phyloP scores from a whole-genome alignment of 768 basidiomycete genomes.

The Kondoa subrosea region DNA sequence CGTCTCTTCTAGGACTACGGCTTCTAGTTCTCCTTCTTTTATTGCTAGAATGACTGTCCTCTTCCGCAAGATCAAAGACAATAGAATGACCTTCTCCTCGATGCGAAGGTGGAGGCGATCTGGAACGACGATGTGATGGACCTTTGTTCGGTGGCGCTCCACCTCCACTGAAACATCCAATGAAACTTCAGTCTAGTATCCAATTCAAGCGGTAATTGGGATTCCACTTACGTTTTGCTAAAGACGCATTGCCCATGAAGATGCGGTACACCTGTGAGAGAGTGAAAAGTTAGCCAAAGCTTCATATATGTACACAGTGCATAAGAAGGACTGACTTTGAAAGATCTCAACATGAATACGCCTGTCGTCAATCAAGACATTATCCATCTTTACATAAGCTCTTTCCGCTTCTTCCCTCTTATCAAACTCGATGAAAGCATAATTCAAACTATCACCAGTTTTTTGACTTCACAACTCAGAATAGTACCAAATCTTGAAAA shows the following conservation, averaged over 20 bases:
- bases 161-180: too few species aligned
- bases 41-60: slow-evolving; percentile 31
- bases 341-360: slow-evolving; percentile 99
- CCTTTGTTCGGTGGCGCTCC: slow-evolving; percentile 42
- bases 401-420: slow-evolving; percentile 83
- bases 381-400: slow-evolving; percentile 99
- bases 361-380: slow-evolving; percentile 89
- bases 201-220: too few species aligned
- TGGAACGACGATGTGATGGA: slow-evolving; percentile 32
- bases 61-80: slow-evolving; percentile 40
- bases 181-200: too few species aligned
- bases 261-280: slow-evolving; percentile 63
- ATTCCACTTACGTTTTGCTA: slow-evolving; percentile 24
- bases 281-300: slow-evolving; percentile 1
- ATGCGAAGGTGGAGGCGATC: slow-evolving; percentile 16
- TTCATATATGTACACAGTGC: slow-evolving; percentile 9
- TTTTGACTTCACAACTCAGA: slow-evolving; percentile 91
- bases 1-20: slow-evolving; percentile 7
- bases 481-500: slow-evolving; percentile 90
- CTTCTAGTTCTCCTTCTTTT: slow-evolving; percentile 1
- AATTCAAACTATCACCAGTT: slow-evolving; percentile 90
- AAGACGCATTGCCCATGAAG: slow-evolving; percentile 56
- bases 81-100: slow-evolving; percentile 38
- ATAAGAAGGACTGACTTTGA: slow-evolving; percentile 30
- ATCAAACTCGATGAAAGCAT: slow-evolving; percentile 97